Evolutionary conservation across 139 green algal genomes (phyloP), one percentile per base, ranked within the genome.

Genomic region (Auxenochlorella pyrenoidosa): DNA sequence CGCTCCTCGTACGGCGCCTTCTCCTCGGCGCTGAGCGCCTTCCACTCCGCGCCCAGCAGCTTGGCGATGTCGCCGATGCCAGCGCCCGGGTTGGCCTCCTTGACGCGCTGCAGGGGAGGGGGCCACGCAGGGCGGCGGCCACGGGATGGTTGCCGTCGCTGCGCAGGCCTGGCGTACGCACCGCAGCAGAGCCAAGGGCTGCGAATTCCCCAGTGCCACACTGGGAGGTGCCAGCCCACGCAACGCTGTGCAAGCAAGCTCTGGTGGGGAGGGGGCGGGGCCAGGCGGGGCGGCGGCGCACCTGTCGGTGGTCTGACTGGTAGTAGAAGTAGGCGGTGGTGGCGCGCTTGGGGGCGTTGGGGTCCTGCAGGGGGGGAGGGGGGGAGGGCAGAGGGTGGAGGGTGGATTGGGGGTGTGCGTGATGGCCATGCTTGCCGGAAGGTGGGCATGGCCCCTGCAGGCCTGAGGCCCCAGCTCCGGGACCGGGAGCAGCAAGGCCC

Each of bases 301-400:
- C 75, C 79, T 82, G 93, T 28, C 94, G 94, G 71, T 96, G 94
- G 32, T 96, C 91, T 13, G 87, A 66, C 86, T 93, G 95, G 34
- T 97, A 99, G 90, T 94, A 96, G 95, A 99, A 98, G 93, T 96
- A 99, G 40, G 93, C 95, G 2, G 92, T 95, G 38, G 97, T 83
- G n/a, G 84, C 91, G 24, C 92, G 92, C 89, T 99, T 98, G 81
- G 96, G 96, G 13, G 95, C 96, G 90, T 98, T 96, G 84, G 90
- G 86, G 47, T 91, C 93, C 84, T 94, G 91, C 92, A 90, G 38
- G 26, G 34, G 75, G 28, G 75, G 43, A 8, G 43, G 43, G n/a
- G 51, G 36, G 54, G 65, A 68, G 73, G 5, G 19, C 59, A 43
- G 5, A 36, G 51, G 51, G 18, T 41, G 43, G 73, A 15, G 34